Percentiles rank a stretch among this genome's conserved stretches.
These are phyloP conservation scores for Candida silvatica DNA, from an alignment of 805 yeast species.

Conservation along the genomic window DNA sequence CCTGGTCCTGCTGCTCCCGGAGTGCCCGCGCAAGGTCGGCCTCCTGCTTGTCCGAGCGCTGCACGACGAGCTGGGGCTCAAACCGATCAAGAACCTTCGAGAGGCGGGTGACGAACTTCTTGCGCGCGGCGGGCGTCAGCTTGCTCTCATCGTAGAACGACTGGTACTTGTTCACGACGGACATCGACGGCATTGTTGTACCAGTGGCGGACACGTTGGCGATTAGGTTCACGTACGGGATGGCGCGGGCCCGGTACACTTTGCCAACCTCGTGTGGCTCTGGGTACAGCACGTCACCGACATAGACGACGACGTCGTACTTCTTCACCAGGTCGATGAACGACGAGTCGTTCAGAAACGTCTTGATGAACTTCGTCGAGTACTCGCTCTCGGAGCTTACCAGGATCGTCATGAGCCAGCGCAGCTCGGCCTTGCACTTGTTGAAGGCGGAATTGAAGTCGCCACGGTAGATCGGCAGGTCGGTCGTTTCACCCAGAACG, in stretches of 20 bases:
- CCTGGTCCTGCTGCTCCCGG: conserved; percentile 57
- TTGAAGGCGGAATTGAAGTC: conserved; percentile 36
- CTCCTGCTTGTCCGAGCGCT: conserved; percentile 53
- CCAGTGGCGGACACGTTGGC: conserved; percentile 50
- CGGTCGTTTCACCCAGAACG: conserved; percentile 17
- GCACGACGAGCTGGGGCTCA: conserved; percentile 52
- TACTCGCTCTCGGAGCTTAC: conserved; percentile 36
- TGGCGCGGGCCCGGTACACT: conserved; percentile 38
- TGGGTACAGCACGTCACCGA: conserved; percentile 53
- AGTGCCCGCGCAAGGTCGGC: conserved; percentile 48
- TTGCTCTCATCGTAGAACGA: conserved; percentile 9
- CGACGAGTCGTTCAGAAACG: conserved; percentile 34
- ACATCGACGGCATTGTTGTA: conserved; percentile 38
- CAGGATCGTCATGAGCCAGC: conserved; percentile 47
- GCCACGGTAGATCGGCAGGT: conserved; percentile 22
- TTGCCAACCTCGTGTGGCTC: conserved; percentile 63
- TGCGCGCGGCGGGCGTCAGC: conserved; percentile 8
- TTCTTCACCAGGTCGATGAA: conserved; percentile 31
- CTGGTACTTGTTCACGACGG: conserved; percentile 36
- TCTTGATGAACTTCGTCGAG: conserved; percentile 34
- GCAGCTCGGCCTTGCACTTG: conserved; percentile 29
- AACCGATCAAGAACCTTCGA: conserved; percentile 41
- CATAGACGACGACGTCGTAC: conserved; percentile 47
- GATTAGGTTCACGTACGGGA: conserved; percentile 47
- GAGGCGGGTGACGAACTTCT: conserved; percentile 27